Conservation (phyloP, 306 rosid species). For the Spatholobus suberectus region DNA sequence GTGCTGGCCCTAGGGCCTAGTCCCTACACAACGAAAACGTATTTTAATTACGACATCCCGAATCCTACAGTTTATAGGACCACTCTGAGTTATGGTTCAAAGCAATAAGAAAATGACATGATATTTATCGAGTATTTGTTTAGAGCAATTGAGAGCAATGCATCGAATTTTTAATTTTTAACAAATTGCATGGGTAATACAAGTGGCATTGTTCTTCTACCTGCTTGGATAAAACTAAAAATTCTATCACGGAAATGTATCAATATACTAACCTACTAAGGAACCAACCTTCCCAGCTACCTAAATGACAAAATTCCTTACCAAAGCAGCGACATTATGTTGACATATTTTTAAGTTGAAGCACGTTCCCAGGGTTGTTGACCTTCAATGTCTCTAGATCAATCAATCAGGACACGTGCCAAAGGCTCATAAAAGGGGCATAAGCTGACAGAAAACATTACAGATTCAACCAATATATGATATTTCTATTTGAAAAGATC, state of each 20-base stretch:
- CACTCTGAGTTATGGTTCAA: not conserved
- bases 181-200: not conserved
- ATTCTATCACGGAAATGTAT: not conserved
- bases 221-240: not conserved
- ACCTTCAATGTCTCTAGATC: not conserved
- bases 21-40: not conserved
- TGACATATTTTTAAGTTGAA: not conserved
- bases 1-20: not conserved
- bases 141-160: not conserved
- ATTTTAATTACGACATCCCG: not conserved
- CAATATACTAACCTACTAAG: not conserved
- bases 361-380: slow-evolving; percentile 31
- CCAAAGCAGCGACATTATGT: not conserved
- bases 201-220: not conserved
- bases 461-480: slow-evolving; percentile 22
- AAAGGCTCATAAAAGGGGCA: not conserved
- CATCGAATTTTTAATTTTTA: not conserved
- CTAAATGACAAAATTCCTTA: not conserved
- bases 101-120: slow-evolving; percentile 4
- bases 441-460: not conserved
- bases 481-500: slow-evolving; percentile 1
- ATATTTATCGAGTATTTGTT: not conserved
- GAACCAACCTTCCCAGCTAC: slow-evolving; percentile 19
- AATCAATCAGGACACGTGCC: not conserved
- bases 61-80: not conserved